Percentiles rank a stretch among this genome's conserved stretches.
Conservation (phyloP, 352 stramenopile genomes). For the Halophytophthora polymorphica region DNA sequence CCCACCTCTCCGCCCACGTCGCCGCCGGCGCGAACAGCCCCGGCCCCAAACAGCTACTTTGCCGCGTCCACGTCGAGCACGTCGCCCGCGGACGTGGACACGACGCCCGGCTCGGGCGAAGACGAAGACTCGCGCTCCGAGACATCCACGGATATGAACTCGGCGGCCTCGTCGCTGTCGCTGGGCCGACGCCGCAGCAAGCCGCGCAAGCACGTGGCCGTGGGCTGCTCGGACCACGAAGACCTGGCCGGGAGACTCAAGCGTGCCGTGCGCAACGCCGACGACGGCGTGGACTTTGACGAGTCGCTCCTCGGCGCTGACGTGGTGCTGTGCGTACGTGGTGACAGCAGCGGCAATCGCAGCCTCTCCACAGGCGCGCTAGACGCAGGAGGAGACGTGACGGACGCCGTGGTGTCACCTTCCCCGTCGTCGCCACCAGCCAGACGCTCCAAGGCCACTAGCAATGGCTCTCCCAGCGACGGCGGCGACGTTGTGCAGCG, state of each 20-base stretch:
- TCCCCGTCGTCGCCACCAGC: not conserved
- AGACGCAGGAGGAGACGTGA: too few relatives aligned
- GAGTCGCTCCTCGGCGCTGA: slow-evolving; percentile 63
- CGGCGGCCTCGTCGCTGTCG: slow-evolving; percentile 23
- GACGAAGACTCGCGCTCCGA: slow-evolving; percentile 81
- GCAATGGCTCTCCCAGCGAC: slow-evolving; percentile 2
- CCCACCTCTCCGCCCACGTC: slow-evolving; percentile 16
- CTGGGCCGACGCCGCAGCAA: slow-evolving; percentile 14
- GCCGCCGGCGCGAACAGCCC: slow-evolving; percentile 21
- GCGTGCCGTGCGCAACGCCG: slow-evolving; percentile 32
- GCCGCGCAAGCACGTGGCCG: slow-evolving; percentile 32
- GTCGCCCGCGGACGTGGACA: slow-evolving; percentile 51
- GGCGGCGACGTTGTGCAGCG: slow-evolving; percentile 5
- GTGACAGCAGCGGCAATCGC: slow-evolving; percentile 6
- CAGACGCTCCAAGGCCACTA: slow-evolving; percentile 4
- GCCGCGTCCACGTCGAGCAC: slow-evolving; percentile 12
- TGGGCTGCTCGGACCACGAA: slow-evolving; percentile 58
- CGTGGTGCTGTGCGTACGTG: slow-evolving; percentile 63
- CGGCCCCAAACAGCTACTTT: slow-evolving; percentile 11
- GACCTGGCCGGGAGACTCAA: slow-evolving; percentile 61
- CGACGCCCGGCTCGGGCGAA: slow-evolving; percentile 51
- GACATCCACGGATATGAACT: slow-evolving; percentile 60
- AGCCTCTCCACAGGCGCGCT: too few relatives aligned
- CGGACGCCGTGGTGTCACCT: not conserved
- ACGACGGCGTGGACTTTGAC: slow-evolving; percentile 39